Conservation (phyloP, 2,329 filamentous ascomycete genomes). For the Fusarium ramigenum region DNA sequence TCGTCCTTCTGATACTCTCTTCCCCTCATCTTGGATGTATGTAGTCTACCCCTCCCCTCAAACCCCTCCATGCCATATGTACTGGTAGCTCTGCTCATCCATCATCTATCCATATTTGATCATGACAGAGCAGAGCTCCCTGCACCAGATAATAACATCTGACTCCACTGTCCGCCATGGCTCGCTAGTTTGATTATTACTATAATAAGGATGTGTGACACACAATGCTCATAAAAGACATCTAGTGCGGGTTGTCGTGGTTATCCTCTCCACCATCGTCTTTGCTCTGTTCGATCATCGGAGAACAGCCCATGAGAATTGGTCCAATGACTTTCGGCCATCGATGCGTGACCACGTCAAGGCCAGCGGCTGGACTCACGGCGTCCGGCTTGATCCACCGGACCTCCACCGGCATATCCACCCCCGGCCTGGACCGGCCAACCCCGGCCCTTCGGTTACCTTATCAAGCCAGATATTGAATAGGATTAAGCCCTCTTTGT, state of each 20-base stretch:
- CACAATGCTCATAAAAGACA: conserved; percentile 3
- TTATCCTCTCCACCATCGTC: not conserved
- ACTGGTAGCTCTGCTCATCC: not conserved
- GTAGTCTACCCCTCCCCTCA: conserved; percentile 6
- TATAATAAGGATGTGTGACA: not conserved
- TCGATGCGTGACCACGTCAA: conserved; percentile 43
- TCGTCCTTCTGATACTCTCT: conserved; percentile 14
- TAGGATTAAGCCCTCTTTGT: too few relatives aligned
- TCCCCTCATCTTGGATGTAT: conserved; percentile 2
- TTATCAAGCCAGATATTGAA: not conserved
- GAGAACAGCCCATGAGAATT: conserved; percentile 34
- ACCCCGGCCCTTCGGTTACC: conserved; percentile 22
- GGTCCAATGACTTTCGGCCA: conserved; percentile 32
- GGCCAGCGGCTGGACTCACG: conserved; percentile 36
- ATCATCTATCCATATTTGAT: not conserved
- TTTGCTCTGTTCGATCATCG: conserved; percentile 27
- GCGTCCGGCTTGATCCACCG: conserved; percentile 37
- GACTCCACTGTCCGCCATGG: not conserved
- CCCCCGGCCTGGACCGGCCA: conserved; percentile 32
- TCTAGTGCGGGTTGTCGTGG: not conserved
- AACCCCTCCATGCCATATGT: not conserved
- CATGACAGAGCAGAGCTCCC: not conserved
- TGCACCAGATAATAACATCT: not conserved
- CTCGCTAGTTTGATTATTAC: not conserved
- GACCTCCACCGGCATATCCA: conserved; percentile 32